Evolutionary conservation across 1,284 basidiomycete genomes (phyloP).

Genomic region (Puccinia brachypodii): DNA sequence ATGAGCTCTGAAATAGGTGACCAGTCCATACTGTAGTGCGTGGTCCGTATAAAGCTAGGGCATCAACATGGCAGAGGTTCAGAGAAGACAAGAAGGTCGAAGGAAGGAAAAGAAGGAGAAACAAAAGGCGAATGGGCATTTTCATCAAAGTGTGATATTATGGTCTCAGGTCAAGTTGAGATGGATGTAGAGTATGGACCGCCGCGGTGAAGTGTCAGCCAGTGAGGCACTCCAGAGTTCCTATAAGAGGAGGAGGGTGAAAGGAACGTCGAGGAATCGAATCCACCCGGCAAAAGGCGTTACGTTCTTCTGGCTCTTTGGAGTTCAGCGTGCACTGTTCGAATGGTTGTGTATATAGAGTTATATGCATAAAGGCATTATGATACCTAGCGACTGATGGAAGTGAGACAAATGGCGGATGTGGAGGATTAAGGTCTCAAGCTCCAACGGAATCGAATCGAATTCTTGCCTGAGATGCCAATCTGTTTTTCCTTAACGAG

Average conservation of each 20-base stretch:
- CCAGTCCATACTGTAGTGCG: background rate
- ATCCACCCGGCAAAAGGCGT: background rate
- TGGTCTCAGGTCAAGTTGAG: background rate
- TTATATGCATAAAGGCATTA: background rate
- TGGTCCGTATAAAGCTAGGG: slow-evolving; percentile 8
- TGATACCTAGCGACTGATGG: background rate
- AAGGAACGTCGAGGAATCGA: slow-evolving; percentile 11
- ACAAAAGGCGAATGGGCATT: slow-evolving; percentile 26
- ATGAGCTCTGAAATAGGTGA: slow-evolving; percentile 10
- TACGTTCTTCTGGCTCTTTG: slow-evolving; percentile 1
- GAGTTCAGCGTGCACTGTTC: background rate
- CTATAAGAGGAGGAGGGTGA: background rate
- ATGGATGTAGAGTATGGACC: background rate
- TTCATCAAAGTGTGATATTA: background rate
- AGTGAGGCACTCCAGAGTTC: slow-evolving; percentile 10
- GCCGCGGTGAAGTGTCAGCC: slow-evolving; percentile 19
- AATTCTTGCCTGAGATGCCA: background rate
- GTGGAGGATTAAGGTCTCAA: no score
- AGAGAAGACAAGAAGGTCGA: slow-evolving; percentile 20
- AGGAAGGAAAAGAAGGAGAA: slow-evolving; percentile 27
- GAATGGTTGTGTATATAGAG: background rate
- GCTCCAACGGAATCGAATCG: background rate
- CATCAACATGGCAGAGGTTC: slow-evolving; percentile 14
- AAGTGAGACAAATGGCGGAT: background rate
- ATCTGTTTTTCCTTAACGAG: background rate